Percentiles rank a stretch among this genome's conserved stretches.
phyloP scores from a whole-genome alignment of 1,284 basidiomycete genomes.

The Puccinia triticina region DNA sequence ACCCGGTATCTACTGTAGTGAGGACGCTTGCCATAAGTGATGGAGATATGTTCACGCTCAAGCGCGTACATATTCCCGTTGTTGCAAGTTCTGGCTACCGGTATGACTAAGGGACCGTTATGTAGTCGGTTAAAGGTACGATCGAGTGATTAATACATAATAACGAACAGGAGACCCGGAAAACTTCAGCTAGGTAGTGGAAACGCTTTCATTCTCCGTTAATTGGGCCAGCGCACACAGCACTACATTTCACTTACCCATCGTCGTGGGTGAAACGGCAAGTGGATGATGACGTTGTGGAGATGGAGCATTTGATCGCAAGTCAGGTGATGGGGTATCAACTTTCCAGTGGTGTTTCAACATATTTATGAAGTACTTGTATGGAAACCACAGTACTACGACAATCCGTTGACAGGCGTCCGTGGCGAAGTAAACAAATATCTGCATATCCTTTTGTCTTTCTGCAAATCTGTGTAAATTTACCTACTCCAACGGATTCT shows the following conservation, averaged over 20 bases:
- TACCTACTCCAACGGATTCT: background rate
- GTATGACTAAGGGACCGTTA: no score
- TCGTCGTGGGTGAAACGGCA: background rate
- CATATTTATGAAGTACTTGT: no score
- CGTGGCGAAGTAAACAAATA: background rate
- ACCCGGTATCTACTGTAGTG: no score
- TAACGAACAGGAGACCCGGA: no score
- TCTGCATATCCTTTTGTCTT: no score
- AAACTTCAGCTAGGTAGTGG: no score
- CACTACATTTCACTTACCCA: background rate
- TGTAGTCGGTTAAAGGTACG: no score
- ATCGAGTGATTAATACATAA: no score
- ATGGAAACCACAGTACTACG: background rate
- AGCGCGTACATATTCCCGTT: background rate
- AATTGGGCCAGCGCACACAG: background rate
- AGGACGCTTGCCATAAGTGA: background rate
- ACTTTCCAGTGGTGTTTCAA: background rate
- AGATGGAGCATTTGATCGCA: background rate
- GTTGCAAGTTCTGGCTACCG: background rate
- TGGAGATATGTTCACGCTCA: no score
- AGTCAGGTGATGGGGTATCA: slow-evolving; percentile 15
- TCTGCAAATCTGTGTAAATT: no score
- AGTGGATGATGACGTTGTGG: background rate
- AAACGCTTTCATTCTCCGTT: background rate
- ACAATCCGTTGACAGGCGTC: background rate